These are phyloP conservation scores for Solanum rostratum DNA, from an alignment of 257 asterid species.

Conservation along the genomic window DNA sequence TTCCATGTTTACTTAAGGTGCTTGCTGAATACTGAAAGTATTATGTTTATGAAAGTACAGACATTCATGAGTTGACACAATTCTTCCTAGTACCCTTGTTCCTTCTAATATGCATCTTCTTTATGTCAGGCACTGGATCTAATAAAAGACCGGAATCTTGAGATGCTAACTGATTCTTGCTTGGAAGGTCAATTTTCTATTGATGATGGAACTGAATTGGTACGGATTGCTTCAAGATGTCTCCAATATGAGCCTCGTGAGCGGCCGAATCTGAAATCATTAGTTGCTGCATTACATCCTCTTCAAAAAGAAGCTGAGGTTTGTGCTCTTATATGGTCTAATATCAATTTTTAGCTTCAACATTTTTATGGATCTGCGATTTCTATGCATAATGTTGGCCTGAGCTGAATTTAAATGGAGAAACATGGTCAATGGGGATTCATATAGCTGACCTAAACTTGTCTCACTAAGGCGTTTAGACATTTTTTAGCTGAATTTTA, in stretches of 20 bases:
- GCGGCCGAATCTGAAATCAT: conserved; percentile 66
- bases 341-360: neutral
- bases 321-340: neutral
- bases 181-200: conserved; percentile 85
- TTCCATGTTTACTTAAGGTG: neutral
- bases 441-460: no score
- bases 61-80: neutral
- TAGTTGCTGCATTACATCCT: conserved; percentile 50
- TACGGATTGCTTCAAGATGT: conserved; percentile 85
- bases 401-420: neutral
- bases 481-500: no score
- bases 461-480: neutral
- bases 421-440: neutral
- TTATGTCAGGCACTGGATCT: conserved; percentile 37
- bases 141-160: conserved; percentile 35
- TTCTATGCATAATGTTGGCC: neutral
- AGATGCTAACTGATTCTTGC: conserved; percentile 48
- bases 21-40: neutral
- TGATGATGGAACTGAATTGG: conserved; percentile 81
- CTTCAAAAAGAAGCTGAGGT: conserved; percentile 91
- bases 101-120: neutral
- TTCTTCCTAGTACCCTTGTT: neutral
- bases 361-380: neutral
- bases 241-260: conserved; percentile 89
- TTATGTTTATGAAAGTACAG: neutral